Conservation (phyloP, 257 asterid genomes). For the Solanum habrochaites region DNA sequence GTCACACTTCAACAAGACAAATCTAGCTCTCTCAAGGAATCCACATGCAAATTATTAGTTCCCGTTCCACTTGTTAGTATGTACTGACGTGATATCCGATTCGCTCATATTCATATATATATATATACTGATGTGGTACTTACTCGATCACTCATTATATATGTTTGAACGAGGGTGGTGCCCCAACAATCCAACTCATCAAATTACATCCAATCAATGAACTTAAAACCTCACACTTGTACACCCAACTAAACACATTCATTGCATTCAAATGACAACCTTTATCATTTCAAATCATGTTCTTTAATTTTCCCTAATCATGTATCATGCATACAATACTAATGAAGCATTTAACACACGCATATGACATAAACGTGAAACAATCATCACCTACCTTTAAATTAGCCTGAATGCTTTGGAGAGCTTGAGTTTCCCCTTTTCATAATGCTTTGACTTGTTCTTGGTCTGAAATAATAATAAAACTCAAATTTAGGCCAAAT, state of each 20-base stretch:
- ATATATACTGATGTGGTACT: neutral
- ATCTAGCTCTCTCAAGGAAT: neutral
- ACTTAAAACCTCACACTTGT: neutral
- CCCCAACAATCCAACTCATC: neutral
- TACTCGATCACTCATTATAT: too few species aligned
- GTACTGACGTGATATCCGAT: fast-evolving
- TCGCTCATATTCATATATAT: neutral
- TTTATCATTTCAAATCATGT: neutral
- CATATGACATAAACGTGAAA: neutral
- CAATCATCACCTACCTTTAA: neutral
- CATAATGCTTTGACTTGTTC: neutral
- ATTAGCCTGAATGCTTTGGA: neutral
- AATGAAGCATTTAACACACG: neutral
- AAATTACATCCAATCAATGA: neutral
- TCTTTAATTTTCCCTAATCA: neutral
- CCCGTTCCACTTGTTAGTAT: neutral
- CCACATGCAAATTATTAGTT: neutral
- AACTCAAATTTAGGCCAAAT: neutral
- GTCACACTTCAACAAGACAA: neutral
- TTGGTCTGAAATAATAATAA: neutral
- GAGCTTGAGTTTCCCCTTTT: too few species aligned
- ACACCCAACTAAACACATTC: neutral
- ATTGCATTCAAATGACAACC: neutral
- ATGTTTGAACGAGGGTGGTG: neutral
- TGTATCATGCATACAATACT: neutral